Evolutionary conservation across 495 filamentous ascomycete species (phyloP), one percentile per base, ranked within the genome.

Genomic region (Aspergillus funiculosus): DNA sequence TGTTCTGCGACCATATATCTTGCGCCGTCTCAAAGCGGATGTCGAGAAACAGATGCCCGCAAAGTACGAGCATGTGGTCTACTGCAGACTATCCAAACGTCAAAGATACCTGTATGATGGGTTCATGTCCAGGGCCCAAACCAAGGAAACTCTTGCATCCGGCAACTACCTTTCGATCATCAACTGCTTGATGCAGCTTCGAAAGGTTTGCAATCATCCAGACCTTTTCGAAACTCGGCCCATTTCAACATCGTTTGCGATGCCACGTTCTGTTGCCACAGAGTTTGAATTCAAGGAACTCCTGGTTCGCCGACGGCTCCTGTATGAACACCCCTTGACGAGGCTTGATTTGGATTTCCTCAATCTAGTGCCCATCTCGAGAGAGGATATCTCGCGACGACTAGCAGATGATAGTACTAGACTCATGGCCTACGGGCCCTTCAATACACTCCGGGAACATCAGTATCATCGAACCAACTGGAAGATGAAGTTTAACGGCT

Each of bases 1-100:
- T 50, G 85, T 95, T 29, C 73, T 99, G 5, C 82, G 94, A 17
- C 94, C 94, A 2, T 95, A 94, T 62, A 79, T 99, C 10, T 77
- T 99, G 15, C 83, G 94, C 32, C 78, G 94, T 48, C 69, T 99
- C 28, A 99, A 99, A 67, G 87, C 90, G 32, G 94, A 99, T 60
- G 94, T 99, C 17, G 94, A 99, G 72, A 97, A 99, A 66, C 91
- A 97, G 58, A 95, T 99, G 89, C 94, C 94, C 0, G 89, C 79
- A 21, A 99, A 99, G 59, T 95, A 94, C 56, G 94, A 99, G 59
- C 89, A 94, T 60, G 87, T 99, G 22, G 85, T 96, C 39, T 91
- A 90, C 56, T 99, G 94, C 62, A 81, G 89, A 27, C 75, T 99
- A 1, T 95, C 89, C 9, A 95, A 95, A 60, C 81, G 94, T 17